Percentiles rank a stretch among this genome's conserved stretches.
phyloP scores from a whole-genome alignment of 1,139 yeast species.

The Candida anutae region DNA sequence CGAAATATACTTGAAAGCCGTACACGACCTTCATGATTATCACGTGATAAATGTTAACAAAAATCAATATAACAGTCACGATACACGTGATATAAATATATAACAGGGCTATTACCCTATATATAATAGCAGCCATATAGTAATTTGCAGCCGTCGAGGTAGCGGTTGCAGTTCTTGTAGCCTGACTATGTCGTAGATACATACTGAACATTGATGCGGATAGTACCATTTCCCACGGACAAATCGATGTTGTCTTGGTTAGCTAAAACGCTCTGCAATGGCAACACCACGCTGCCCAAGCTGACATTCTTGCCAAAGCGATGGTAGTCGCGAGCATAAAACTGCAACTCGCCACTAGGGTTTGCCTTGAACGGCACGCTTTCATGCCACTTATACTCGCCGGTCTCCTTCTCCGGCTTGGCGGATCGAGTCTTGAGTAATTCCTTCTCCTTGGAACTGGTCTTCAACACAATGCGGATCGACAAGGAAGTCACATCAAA shows the following conservation, averaged over 20 bases:
- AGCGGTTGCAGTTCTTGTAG: no score
- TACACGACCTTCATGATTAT: no score
- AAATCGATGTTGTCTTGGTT: conserved; percentile 20
- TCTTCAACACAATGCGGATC: conserved; percentile 45
- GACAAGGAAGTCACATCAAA: conserved; percentile 21
- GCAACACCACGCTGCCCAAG: conserved; percentile 47
- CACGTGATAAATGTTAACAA: no score
- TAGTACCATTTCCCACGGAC: conserved; percentile 22
- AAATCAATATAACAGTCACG: no score
- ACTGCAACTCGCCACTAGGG: conserved; percentile 47
- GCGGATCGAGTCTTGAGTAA: conserved; percentile 57
- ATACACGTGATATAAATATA: no score
- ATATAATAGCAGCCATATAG: no score
- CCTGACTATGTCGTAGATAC: no score
- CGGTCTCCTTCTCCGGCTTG: conserved; percentile 40
- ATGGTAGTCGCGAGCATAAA: conserved; percentile 62
- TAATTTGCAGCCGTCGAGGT: no score
- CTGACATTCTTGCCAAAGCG: conserved; percentile 65
- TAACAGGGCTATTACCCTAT: no score
- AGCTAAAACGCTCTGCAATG: conserved; percentile 29
- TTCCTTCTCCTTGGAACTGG: conserved; percentile 47
- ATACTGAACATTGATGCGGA: conserved; percentile 25
- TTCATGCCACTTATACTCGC: conserved; percentile 54
- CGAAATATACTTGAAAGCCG: no score
- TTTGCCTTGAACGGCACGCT: conserved; percentile 61